A percentile compares a stretch with the other conserved stretches of the same genome.
Evolutionary conservation across 345 rosid genomes (phyloP).

Genomic region (Rubroshorea leprosula): DNA sequence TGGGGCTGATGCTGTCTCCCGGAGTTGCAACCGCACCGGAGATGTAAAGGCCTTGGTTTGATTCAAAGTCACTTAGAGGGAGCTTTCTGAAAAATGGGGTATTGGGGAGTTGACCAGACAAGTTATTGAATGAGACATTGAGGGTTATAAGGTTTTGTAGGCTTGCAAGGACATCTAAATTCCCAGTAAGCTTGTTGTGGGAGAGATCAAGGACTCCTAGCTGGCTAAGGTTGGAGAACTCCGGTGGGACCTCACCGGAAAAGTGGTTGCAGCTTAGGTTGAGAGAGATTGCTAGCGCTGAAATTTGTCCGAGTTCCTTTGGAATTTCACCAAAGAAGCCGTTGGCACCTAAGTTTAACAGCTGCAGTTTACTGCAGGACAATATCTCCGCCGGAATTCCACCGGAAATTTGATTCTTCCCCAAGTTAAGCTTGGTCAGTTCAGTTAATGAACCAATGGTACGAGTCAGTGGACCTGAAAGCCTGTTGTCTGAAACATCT

Average conservation of each 20-base stretch:
- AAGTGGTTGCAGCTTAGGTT: constrained; percentile 80
- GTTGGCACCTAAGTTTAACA: constrained; percentile 70
- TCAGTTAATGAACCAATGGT: constrained; percentile 62
- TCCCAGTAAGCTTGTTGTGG: constrained; percentile 66
- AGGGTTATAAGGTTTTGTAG: constrained; percentile 85
- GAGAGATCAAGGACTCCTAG: constrained; percentile 78
- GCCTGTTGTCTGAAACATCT: constrained; percentile 70
- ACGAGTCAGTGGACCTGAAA: constrained; percentile 50
- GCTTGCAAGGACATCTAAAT: constrained; percentile 49
- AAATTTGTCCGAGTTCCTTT: constrained; percentile 59
- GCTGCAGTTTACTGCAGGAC: constrained; percentile 64
- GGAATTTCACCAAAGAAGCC: constrained; percentile 76
- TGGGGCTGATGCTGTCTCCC: constrained; percentile 25
- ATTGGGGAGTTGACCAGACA: constrained; percentile 80
- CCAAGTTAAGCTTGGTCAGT: constrained; percentile 71
- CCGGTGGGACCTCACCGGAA: constrained; percentile 61
- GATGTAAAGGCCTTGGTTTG: constrained; percentile 62
- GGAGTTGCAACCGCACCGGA: constrained; percentile 36
- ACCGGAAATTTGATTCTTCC: constrained; percentile 62
- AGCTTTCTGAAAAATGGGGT: constrained; percentile 73
- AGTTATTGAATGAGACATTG: constrained; percentile 84
- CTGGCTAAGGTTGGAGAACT: constrained; percentile 63
- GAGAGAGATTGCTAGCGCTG: constrained; percentile 75
- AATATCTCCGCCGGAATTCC: constrained; percentile 61
- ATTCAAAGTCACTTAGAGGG: constrained; percentile 66